phyloP scores from a whole-genome alignment of 192 early-diverging fungal genomes.

The Umbelopsis sp. region DNA sequence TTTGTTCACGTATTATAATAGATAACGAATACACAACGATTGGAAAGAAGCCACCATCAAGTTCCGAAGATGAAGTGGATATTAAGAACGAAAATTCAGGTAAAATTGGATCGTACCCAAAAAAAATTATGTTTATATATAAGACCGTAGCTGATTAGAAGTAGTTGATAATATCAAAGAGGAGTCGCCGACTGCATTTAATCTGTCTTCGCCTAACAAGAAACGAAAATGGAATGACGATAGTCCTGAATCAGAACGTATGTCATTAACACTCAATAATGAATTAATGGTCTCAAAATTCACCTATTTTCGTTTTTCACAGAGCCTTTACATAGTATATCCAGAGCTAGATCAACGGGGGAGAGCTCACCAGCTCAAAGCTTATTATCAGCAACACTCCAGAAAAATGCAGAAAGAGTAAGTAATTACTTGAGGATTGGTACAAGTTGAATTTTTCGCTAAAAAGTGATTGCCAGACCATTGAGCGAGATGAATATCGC shows the following conservation, averaged over 20 bases:
- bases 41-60: neutral
- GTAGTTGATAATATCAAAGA: constrained; percentile 7
- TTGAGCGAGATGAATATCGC: neutral
- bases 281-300: neutral
- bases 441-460: neutral
- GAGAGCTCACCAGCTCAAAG: constrained; percentile 12
- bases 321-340: neutral
- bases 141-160: too few relatives aligned
- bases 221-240: constrained; percentile 16
- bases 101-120: neutral
- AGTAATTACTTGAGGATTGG: neutral
- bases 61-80: constrained; percentile 6
- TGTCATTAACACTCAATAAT: neutral
- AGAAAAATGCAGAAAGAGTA: constrained; percentile 14
- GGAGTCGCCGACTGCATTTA: neutral
- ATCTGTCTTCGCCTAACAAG: constrained; percentile 2
- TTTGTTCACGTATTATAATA: neutral
- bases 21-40: neutral
- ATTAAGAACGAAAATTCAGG: constrained; percentile 2
- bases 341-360: neutral
- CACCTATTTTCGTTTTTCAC: neutral
- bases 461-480: neutral
- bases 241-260: neutral
- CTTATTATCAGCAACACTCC: neutral
- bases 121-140: neutral